Base-by-base conservation (phyloP, 805 yeast species). In the Jamesozyma jinghongensis region DNA sequence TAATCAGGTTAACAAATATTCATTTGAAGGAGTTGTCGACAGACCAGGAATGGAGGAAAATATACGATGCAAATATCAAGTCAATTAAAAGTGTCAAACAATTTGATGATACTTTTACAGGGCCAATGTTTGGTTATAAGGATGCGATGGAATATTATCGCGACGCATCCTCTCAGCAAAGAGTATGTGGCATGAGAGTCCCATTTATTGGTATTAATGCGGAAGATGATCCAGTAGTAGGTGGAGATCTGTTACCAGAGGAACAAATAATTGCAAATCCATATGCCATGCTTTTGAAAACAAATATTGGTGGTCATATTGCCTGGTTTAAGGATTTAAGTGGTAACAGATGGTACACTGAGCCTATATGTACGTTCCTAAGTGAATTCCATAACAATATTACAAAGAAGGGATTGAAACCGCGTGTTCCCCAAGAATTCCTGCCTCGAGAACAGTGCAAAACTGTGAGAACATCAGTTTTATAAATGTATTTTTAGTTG, bases 261-360 rank as follows among this genome's bases (percentile, higher is more conserved):
- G 55, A 54, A 13, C 80, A 77, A 44, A 69, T 74, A 17, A 47
- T 53, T 31, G 47, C 55, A 25, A 83, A 83, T 53, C 92, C 94
- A 1, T 75, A 71, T 53, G 61, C 76, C 27, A 62, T 73, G 34
- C 49, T 80, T 52, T 67, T 78, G 4, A 71, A 77, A 43, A 80
- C 88, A 5, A 68, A 72, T 32, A 67, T 73, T 39, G 95, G 95
- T 5, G 94, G 94, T 1, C 95, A 85, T 60, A 69, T 85, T 40
- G 92, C 85, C n/a, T 85, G 81, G 81, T 85, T 77, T 45, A 43
- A 44, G 29, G 68, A 71, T 47, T 61, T 67, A 36, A 63, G 69
- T 19, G 81, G 82, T 19, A 66, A 68, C 32, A 73, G 86, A 51
- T 85, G 94, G 94, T 75, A 71, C 48, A 61, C 74, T 3, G 63